A percentile compares a stretch with the other conserved stretches of the same genome.
Evolutionary conservation across 768 basidiomycete species (phyloP).

Genomic region (Pisolithus marmoratus): DNA sequence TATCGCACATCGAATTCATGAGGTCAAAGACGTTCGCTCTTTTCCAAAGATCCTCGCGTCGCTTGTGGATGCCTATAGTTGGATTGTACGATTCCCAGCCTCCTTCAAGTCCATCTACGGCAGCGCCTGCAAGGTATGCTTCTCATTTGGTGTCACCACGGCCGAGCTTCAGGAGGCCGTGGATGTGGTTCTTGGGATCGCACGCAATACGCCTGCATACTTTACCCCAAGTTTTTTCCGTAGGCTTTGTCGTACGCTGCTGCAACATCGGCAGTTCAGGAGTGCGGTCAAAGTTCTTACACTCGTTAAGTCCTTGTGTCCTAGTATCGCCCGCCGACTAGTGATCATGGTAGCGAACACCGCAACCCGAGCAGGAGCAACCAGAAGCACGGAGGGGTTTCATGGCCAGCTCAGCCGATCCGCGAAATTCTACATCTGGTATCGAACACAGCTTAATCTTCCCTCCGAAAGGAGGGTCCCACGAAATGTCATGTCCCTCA

Average conservation of each 20-base stretch:
- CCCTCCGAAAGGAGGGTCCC: not conserved
- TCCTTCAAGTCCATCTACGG: constrained; percentile 38
- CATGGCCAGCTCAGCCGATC: not conserved
- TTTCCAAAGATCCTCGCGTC: constrained; percentile 24
- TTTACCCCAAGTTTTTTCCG: constrained; percentile 36
- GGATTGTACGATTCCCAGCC: constrained; percentile 30
- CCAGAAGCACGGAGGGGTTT: constrained; percentile 1
- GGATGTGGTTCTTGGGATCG: constrained; percentile 36
- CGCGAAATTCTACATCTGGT: not conserved
- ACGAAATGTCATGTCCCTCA: constrained; percentile 10
- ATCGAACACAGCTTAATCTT: not conserved
- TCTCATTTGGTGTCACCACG: constrained; percentile 32
- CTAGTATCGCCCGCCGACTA: constrained; percentile 11
- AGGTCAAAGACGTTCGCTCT: constrained; percentile 26
- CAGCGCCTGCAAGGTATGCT: constrained; percentile 41
- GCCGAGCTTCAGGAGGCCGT: constrained; percentile 33
- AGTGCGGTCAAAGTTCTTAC: constrained; percentile 30
- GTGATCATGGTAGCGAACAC: constrained; percentile 2
- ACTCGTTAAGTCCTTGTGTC: constrained; percentile 11
- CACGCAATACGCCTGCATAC: constrained; percentile 28
- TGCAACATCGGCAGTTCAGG: constrained; percentile 35
- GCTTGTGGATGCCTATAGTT: constrained; percentile 31
- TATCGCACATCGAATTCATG: constrained; percentile 34
- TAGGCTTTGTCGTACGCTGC: constrained; percentile 33
- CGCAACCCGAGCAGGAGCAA: constrained; percentile 6